Percentiles rank a stretch among this genome's conserved stretches.
Evolutionary conservation across 208 protist genomes (phyloP).

Genomic region (Crithidia thermophila): DNA sequence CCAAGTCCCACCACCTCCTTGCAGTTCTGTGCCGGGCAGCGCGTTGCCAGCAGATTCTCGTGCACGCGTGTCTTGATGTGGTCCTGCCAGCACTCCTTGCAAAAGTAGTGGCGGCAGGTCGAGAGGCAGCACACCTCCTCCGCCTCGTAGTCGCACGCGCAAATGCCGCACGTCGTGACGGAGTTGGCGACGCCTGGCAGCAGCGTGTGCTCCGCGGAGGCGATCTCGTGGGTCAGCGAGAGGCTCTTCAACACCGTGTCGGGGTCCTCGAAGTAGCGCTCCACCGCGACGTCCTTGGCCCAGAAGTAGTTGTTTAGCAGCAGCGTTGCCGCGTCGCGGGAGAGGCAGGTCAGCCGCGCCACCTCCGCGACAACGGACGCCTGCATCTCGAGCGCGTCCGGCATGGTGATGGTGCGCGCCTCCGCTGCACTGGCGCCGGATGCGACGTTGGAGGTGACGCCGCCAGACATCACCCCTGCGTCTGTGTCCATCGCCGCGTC

Average conservation of each 20-base stretch:
- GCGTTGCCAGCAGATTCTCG: conserved; percentile 20
- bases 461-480: no score
- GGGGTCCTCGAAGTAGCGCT: conserved; percentile 27
- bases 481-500: not conserved
- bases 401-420: conserved; percentile 20
- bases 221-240: not conserved
- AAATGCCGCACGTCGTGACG: conserved; percentile 20
- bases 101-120: conserved; percentile 41
- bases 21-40: conserved; percentile 29
- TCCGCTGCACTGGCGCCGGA: not conserved
- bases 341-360: conserved; percentile 19
- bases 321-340: conserved; percentile 12
- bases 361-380: conserved; percentile 17
- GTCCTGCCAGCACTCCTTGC: conserved; percentile 41
- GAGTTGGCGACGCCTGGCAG: not conserved
- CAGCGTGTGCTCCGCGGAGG: conserved; percentile 7
- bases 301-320: conserved; percentile 15
- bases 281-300: conserved; percentile 24
- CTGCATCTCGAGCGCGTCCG: conserved; percentile 27
- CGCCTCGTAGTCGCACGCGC: conserved; percentile 11
- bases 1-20: conserved; percentile 28
- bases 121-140: conserved; percentile 29
- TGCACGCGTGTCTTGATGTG: conserved; percentile 27
- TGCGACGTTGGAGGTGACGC: not conserved
- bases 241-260: conserved; percentile 10